Base-by-base conservation (phyloP, 2,329 filamentous ascomycete species). In the Thielaviopsis cerberus region DNA sequence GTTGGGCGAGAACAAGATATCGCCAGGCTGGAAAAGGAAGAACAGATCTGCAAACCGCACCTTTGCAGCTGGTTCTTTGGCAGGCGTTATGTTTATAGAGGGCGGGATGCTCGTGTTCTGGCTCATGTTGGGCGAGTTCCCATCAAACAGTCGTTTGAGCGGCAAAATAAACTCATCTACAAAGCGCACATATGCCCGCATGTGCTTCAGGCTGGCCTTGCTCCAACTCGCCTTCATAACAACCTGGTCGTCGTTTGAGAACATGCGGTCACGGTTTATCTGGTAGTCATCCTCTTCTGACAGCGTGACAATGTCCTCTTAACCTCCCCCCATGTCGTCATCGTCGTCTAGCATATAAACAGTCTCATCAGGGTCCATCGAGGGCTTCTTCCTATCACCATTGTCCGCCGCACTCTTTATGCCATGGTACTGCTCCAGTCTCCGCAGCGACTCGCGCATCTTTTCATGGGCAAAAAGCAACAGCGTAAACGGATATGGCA, bases 161-260 rank as follows among this genome's bases (percentile, higher is more conserved):
- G 70, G 71, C 64, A 74, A 67, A 25, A 74, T 63, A 50, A 72
- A 69, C 22, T 69, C 64, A 48, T 74, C 71, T n/a, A 73, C 63
- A 56, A 74, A 74, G 34, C 72, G 63, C 53, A 74, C 69, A 45
- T 73, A 74, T 66, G 68, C 70, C 15, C 70, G 65, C 67, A 74
- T 71, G 59, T 74, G 70, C 1, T 66, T 63, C 17, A 73, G 64
- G 0, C 11, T 17, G 8, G 8, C n/a, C 20, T 45, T 45, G 37
- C 11, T 45, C 4, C 1, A 6, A 17, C 37, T 45, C 15, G 7
- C 6, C 8, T 45, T n/a, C 10, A 6, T 8, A n/a, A 70, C 70
- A 57, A 72, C 70, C 1, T 67, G 64, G 57, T 67, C 70, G 54
- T 72, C 67, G 68, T 71, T 71, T 56, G 70, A 63, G 1, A 62